Evolutionary conservation across 192 early-diverging fungal species (phyloP).

Genomic region (Linderina pennispora): DNA sequence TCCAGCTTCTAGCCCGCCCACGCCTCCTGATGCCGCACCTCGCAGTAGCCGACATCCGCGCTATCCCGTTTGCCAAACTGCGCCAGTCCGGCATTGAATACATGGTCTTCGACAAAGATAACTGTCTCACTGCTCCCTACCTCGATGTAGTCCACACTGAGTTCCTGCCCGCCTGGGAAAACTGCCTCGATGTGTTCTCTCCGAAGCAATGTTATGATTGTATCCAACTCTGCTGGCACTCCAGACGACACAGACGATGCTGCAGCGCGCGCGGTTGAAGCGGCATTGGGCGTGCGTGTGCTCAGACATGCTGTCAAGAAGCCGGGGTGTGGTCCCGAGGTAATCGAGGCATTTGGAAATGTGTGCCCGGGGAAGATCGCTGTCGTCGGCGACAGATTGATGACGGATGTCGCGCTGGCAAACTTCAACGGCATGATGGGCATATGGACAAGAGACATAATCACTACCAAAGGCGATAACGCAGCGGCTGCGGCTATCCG

Average conservation of each 20-base stretch:
- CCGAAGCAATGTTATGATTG: conserved; percentile 59
- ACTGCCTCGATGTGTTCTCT: conserved; percentile 61
- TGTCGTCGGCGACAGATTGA: conserved; percentile 80
- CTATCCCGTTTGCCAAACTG: conserved; percentile 58
- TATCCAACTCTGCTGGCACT: conserved; percentile 91
- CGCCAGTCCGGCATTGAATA: conserved; percentile 56
- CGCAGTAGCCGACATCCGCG: conserved; percentile 66
- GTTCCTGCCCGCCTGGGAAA: conserved; percentile 62
- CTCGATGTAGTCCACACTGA: conserved; percentile 57
- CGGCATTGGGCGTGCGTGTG: conserved; percentile 48
- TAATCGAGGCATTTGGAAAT: conserved; percentile 47
- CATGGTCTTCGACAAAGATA: conserved; percentile 96
- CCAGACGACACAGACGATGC: conserved; percentile 54
- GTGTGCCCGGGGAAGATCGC: conserved; percentile 50
- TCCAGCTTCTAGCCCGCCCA: conserved; percentile 54
- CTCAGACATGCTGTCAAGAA: conserved; percentile 60
- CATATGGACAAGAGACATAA: conserved; percentile 61
- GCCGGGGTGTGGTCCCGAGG: conserved; percentile 62
- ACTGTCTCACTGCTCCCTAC: conserved; percentile 89
- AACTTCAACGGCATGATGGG: conserved; percentile 68
- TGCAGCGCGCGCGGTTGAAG: conserved; percentile 40
- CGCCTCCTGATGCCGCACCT: conserved; percentile 69
- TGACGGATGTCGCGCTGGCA: conserved; percentile 84
- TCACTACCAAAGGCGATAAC: conserved; percentile 76
- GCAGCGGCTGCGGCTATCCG: conserved; percentile 48